A percentile compares a stretch with the other conserved stretches of the same genome.
phyloP scores from a whole-genome alignment of 352 stramenopile genomes.

The Achlya hypogyna region DNA sequence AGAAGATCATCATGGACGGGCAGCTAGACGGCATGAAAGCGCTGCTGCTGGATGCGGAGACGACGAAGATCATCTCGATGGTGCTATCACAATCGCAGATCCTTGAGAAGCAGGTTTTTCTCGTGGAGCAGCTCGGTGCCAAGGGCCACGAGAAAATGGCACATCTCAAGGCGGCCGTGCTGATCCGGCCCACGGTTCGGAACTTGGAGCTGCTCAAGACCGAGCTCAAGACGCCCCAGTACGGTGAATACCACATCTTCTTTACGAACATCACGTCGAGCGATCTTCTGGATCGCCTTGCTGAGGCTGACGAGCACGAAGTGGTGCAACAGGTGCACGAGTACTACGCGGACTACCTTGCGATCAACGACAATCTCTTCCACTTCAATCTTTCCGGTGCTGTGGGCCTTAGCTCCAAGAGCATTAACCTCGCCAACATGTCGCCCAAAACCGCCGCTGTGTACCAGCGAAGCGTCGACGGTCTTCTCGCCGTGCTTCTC shows the following conservation, averaged over 20 bases:
- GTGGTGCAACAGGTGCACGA: slow-evolving; percentile 94
- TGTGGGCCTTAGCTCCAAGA: slow-evolving; percentile 9
- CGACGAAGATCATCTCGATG: slow-evolving; percentile 92
- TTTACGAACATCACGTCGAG: slow-evolving; percentile 96
- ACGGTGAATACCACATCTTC: slow-evolving; percentile 98
- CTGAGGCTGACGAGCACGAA: slow-evolving; percentile 92
- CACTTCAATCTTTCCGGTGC: slow-evolving; percentile 87
- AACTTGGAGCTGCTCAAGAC: slow-evolving; percentile 88
- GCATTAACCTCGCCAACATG: slow-evolving; percentile 16
- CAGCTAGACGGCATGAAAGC: slow-evolving; percentile 94
- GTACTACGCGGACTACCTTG: slow-evolving; percentile 98
- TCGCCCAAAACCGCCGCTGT: slow-evolving; percentile 38
- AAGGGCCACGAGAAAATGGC: slow-evolving; percentile 74
- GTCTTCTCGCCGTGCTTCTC: slow-evolving; percentile 91
- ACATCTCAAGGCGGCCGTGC: slow-evolving; percentile 93
- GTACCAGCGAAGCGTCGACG: slow-evolving; percentile 91
- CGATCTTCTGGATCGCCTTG: slow-evolving; percentile 92
- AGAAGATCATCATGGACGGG: slow-evolving; percentile 74
- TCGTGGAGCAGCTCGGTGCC: slow-evolving; percentile 89
- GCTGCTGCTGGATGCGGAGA: slow-evolving; percentile 92
- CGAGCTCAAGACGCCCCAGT: slow-evolving; percentile 93
- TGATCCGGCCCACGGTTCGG: slow-evolving; percentile 86
- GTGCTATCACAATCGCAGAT: slow-evolving; percentile 96
- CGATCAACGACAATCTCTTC: slow-evolving; percentile 97
- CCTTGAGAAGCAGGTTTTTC: slow-evolving; percentile 91